phyloP scores from a whole-genome alignment of 2,329 filamentous ascomycete genomes.

The Elsinoe batatas region DNA sequence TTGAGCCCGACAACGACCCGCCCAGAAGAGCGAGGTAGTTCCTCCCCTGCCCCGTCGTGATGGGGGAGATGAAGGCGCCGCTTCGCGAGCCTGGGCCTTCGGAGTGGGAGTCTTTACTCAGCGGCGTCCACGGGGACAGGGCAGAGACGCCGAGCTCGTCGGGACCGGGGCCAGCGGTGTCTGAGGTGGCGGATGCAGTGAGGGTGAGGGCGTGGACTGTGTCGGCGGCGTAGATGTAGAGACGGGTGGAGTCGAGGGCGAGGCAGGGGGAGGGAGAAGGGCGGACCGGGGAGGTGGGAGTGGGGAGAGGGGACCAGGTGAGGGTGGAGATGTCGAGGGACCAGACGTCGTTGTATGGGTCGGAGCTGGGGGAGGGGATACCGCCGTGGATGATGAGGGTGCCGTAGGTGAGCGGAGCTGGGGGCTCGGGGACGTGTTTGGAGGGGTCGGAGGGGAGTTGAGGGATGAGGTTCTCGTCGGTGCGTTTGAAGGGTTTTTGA shows the following conservation, averaged over 20 bases:
- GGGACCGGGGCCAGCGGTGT: not conserved
- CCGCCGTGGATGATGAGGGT: constrained; percentile 46
- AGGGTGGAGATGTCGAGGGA: constrained; percentile 40
- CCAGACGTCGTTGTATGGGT: constrained; percentile 37
- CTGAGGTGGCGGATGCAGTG: constrained; percentile 13
- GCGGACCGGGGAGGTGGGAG: constrained; percentile 27
- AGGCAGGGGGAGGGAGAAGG: constrained; percentile 30
- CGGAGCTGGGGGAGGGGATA: constrained; percentile 16
- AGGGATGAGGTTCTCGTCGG: constrained; percentile 23
- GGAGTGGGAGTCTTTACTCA: constrained; percentile 31
- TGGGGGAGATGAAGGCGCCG: constrained; percentile 31
- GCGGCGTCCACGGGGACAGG: constrained; percentile 31
- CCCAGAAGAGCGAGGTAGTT: constrained; percentile 42
- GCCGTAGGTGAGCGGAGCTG: constrained; percentile 34
- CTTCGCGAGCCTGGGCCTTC: constrained; percentile 32
- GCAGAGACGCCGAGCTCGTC: constrained; percentile 17
- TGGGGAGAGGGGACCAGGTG: constrained; percentile 43
- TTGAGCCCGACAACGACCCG: constrained; percentile 27
- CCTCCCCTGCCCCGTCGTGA: constrained; percentile 36
- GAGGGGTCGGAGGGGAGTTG: constrained; percentile 34
- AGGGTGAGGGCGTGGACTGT: constrained; percentile 19
- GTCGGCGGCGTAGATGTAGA: constrained; percentile 24
- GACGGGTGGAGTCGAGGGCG: constrained; percentile 34
- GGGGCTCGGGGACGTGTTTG: constrained; percentile 32
- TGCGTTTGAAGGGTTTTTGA: constrained; percentile 23